These are phyloP conservation scores for Claviceps sp. DNA, from an alignment of 2,329 filamentous ascomycete genomes.

Conservation along the genomic window DNA sequence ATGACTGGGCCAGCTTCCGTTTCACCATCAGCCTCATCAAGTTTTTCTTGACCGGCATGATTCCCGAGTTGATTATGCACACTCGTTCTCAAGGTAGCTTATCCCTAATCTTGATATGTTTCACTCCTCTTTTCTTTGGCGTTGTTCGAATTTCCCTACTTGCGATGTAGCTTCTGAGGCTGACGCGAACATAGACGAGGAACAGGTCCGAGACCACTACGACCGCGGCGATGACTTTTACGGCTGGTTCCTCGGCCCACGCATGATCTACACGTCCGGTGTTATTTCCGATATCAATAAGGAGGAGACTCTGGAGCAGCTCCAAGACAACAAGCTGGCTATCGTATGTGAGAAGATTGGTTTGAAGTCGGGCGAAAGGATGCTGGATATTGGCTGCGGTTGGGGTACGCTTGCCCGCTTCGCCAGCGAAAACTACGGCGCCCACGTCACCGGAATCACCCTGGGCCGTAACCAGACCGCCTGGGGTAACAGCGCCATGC, in stretches of 20 bases:
- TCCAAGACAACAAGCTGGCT: constrained; percentile 95
- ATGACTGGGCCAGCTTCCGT: constrained; percentile 92
- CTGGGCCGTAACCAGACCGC: constrained; percentile 92
- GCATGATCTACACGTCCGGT: constrained; percentile 98
- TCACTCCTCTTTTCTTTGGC: not conserved
- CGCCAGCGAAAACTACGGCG: constrained; percentile 83
- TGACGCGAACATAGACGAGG: constrained; percentile 46
- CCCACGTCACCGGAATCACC: constrained; percentile 76
- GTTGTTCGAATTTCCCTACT: not conserved
- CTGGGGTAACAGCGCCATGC: constrained; percentile 86
- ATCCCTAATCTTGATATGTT: not conserved
- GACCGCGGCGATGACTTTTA: constrained; percentile 98
- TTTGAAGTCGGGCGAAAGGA: constrained; percentile 62
- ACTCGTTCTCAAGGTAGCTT: constrained; percentile 61
- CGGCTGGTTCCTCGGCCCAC: constrained; percentile 92
- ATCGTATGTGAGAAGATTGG: constrained; percentile 93
- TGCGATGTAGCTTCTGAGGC: not conserved
- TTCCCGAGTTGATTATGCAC: constrained; percentile 86
- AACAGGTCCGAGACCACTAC: constrained; percentile 95
- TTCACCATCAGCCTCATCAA: constrained; percentile 79
- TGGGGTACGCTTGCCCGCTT: constrained; percentile 96
- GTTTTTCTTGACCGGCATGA: constrained; percentile 77
- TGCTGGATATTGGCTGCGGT: constrained; percentile 94
- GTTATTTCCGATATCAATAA: constrained; percentile 76
- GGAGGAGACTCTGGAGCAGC: constrained; percentile 85